Evolutionary conservation across 2,329 filamentous ascomycete species (phyloP).

Genomic region (Aspergillus texensis): DNA sequence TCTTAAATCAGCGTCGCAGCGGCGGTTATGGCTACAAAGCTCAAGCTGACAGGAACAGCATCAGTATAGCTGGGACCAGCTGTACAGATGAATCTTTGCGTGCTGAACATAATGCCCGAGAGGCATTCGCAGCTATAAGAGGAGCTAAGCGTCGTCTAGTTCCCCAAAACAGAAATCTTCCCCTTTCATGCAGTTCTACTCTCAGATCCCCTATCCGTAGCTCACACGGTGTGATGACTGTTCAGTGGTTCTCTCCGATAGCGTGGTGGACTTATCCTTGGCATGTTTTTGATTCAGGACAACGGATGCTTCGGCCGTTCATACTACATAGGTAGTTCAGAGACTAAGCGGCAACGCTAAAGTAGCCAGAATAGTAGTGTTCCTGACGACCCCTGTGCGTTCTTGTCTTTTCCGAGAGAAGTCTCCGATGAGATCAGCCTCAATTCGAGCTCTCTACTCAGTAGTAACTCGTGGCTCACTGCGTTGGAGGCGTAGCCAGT

Average conservation of each 20-base stretch:
- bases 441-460: not conserved
- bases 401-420: not conserved
- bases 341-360: not conserved
- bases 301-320: not conserved
- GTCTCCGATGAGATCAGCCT: not conserved
- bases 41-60: not conserved
- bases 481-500: not conserved
- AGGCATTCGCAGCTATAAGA: not conserved
- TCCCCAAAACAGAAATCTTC: not conserved
- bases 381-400: not conserved
- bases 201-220: not conserved
- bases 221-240: not conserved
- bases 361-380: not conserved
- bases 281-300: not conserved
- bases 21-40: not conserved
- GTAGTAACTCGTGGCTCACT: not conserved
- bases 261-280: not conserved
- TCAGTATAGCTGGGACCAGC: not conserved
- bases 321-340: not conserved
- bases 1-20: not conserved
- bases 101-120: not conserved
- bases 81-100: not conserved
- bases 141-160: not conserved
- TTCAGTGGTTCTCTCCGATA: not conserved
- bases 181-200: not conserved